Evolutionary conservation across 1,139 yeast species (phyloP), one percentile per base, ranked within the genome.

Genomic region (Nakaseomyces sp.): DNA sequence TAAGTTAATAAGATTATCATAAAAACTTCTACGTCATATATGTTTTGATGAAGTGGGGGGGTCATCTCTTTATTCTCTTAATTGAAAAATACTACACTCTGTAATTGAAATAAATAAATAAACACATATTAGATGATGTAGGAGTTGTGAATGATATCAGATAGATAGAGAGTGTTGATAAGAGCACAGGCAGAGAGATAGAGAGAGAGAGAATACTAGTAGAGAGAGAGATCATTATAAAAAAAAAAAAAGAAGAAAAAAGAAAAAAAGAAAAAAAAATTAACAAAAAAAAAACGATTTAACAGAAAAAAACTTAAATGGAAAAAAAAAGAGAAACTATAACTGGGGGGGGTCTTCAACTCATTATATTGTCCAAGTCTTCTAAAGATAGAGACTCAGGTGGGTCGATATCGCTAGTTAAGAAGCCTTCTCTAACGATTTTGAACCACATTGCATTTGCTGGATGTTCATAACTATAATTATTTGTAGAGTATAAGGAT

Each of bases 361-460:
- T 64, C 57, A 81, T 81, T 58, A 81, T 70, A 50, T 76, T 75
- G 57, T 83, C 93, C 53, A 83, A 66, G 54, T 83, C 91, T 39
- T 84, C 81, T 56, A 82, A 70, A 37, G 86, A 77, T 26, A 79
- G 71, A 52, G 81, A 83, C 65, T 83, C 93, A 6, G 93, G 93
- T 36, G 84, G 71, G 24, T 79, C 83, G 53, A 83, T 81, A 51
- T 82, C 89, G 60, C 80, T 83, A 41, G 81, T 73, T 58, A 81
- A 69, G 59, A 81, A 83, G 8, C 93, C 91, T 12, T 81, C 76
- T 56, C 86, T 71, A 39, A 82, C 79, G 31, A 81, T 81, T 55
- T 77, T 75, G 49, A 79, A 65, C 91, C 91, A 82, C 38, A 35
- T 35, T 12, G 38, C 38, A 19, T 35, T 35, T n/a, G 38, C 38